Percentiles rank a stretch among this genome's conserved stretches.
phyloP scores from a whole-genome alignment of 1,139 yeast species.

The Spathaspora sp. region DNA sequence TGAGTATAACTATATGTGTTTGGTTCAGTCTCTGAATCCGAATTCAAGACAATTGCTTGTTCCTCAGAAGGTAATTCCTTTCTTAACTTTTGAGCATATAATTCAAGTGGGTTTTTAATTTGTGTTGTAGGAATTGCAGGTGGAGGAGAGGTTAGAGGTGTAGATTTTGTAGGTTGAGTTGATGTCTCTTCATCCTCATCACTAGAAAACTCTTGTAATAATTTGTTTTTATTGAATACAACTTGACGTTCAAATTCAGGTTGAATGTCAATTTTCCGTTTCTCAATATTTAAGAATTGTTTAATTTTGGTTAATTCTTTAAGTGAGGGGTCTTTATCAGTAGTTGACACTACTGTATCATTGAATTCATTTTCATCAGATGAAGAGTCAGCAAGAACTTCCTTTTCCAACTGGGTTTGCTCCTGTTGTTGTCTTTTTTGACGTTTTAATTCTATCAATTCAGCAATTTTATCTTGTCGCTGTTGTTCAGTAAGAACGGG shows the following conservation, averaged over 20 bases:
- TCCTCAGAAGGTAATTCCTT: conserved; percentile 20
- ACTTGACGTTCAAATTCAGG: conserved; percentile 33
- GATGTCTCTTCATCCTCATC: conserved; percentile 19
- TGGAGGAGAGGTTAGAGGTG: neutral
- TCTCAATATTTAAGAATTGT: conserved; percentile 36
- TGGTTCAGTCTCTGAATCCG: conserved; percentile 16
- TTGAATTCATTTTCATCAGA: conserved; percentile 42
- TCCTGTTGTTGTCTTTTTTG: conserved; percentile 19
- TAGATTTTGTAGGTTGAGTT: conserved; percentile 8
- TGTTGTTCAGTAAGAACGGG: conserved; percentile 18
- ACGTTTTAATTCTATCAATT: conserved; percentile 24
- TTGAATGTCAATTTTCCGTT: conserved; percentile 31
- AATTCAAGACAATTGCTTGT: conserved; percentile 24
- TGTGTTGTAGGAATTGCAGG: neutral
- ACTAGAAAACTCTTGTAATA: conserved; percentile 35
- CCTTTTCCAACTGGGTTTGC: conserved; percentile 28
- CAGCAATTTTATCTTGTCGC: conserved; percentile 22
- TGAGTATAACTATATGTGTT: conserved; percentile 11
- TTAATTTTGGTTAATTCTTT: conserved; percentile 36
- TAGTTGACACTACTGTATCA: conserved; percentile 19
- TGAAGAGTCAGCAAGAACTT: conserved; percentile 33
- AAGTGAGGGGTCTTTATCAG: conserved; percentile 15
- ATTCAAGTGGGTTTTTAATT: conserved; percentile 28
- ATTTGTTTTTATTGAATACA: conserved; percentile 30
- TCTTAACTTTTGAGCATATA: conserved; percentile 35